These are phyloP conservation scores for Rhodamnia argentea DNA, from an alignment of 345 rosid species.

Conservation along the genomic window DNA sequence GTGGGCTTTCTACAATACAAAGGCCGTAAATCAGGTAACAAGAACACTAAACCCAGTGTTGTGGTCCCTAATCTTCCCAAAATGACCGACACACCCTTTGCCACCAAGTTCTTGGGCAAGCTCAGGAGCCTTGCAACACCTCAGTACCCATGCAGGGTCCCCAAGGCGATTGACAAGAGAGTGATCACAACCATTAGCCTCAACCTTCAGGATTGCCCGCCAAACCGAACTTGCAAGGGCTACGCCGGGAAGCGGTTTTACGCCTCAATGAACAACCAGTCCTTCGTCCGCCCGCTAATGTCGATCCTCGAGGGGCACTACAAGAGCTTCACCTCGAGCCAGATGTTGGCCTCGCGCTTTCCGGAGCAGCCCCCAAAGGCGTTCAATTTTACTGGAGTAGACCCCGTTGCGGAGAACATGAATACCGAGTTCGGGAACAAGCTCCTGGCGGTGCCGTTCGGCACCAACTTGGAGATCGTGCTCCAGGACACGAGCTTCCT, in stretches of 20 bases:
- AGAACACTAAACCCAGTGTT: neutral
- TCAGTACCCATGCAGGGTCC: slow-evolving; percentile 50
- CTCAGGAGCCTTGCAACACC: slow-evolving; percentile 33
- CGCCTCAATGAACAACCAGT: slow-evolving; percentile 56
- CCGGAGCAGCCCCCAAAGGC: slow-evolving; percentile 30
- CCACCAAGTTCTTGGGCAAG: slow-evolving; percentile 19
- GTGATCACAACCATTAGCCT: slow-evolving; percentile 32
- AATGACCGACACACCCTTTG: slow-evolving; percentile 36
- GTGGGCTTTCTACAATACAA: slow-evolving; percentile 39
- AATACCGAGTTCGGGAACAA: slow-evolving; percentile 31
- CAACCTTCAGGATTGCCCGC: slow-evolving; percentile 48
- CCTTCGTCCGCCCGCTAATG: slow-evolving; percentile 31
- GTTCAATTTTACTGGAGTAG: slow-evolving; percentile 39
- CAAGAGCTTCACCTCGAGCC: slow-evolving; percentile 13
- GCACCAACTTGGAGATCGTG: slow-evolving; percentile 49
- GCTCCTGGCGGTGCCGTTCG: slow-evolving; percentile 24
- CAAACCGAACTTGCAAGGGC: slow-evolving; percentile 24
- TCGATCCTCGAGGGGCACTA: slow-evolving; percentile 43
- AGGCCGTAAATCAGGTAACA: neutral
- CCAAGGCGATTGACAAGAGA: slow-evolving; percentile 34
- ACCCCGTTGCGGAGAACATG: slow-evolving; percentile 25
- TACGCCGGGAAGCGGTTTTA: slow-evolving; percentile 24
- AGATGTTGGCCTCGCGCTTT: slow-evolving; percentile 20
- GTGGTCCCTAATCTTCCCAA: slow-evolving; percentile 24
- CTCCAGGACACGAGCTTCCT: slow-evolving; percentile 53